Evolutionary conservation across 805 yeast genomes (phyloP), one percentile per base, ranked within the genome.

Genomic region (Lipomyces kockii): DNA sequence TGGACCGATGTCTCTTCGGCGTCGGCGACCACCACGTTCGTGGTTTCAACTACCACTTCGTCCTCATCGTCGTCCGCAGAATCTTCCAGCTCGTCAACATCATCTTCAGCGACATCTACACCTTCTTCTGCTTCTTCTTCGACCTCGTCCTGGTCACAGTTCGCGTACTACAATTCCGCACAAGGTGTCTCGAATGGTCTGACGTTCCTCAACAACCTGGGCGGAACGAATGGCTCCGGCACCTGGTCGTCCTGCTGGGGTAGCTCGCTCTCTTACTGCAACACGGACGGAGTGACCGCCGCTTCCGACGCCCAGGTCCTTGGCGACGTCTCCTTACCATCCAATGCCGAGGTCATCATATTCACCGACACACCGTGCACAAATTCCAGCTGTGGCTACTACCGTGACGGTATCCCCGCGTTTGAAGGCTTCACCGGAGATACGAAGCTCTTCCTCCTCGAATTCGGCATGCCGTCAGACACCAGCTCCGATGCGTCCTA

Each of bases 341-440:
- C 97, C 63, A 85, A 91, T 82, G 80, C 82, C 66, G 99, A 95
- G 83, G 90, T 82, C 81, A 83, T 90, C 77, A 89, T 95, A 79
- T 89, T 94, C 84, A 85, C 97, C 53, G 82, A 78, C 71, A 78
- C 76, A 69, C 68, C 73, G 68, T 81, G 83, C 76, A 78, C 81
- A 58, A 80, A 83, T 66, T 76, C 77, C 65, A 78, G 76, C 74
- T 94, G 98, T 85, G 97, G 97, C 71, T 91, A 84, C 85, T 90
- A 87, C 86, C 87, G 97, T 83, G 80, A 81, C 4, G 91, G 88
- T 64, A 91, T 88, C 71, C 97, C 97, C 74, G 98, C 98, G 66
- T 89, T 89, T 83, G 96, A 92, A 76, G 99, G 98, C 54, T 95
- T 94, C 79, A 89, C 86, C 59, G 99, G 99, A 76, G 78, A 83